Conservation (phyloP, 345 rosid species). For the Salix dunnii region DNA sequence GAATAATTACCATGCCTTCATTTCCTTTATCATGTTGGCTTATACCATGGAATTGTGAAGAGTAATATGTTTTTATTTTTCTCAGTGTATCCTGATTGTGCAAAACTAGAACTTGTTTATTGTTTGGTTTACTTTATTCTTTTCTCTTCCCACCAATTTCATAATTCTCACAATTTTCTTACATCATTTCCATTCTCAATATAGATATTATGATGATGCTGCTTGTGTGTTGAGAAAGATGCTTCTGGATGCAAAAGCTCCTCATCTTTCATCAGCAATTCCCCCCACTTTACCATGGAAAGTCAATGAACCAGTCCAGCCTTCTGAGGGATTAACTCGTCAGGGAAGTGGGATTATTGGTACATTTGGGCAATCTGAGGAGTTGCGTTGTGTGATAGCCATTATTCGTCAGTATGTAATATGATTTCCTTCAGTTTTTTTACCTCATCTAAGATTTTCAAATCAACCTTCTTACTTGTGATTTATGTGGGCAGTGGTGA, state of each 20-base stretch:
- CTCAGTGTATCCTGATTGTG: background rate
- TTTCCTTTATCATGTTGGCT: background rate
- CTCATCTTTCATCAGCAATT: constrained; percentile 84
- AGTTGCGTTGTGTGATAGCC: constrained; percentile 95
- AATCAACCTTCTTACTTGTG: constrained; percentile 2
- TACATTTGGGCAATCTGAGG: constrained; percentile 91
- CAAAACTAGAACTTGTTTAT: background rate
- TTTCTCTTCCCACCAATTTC: background rate
- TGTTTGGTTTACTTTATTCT: background rate
- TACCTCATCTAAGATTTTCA: background rate
- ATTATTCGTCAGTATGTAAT: constrained; percentile 89
- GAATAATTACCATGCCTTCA: background rate
- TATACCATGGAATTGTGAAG: background rate
- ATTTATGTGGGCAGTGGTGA: constrained; percentile 68
- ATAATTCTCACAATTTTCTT: background rate
- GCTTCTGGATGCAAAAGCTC: constrained; percentile 98
- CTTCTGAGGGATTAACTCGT: constrained; percentile 84
- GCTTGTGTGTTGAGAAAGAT: constrained; percentile 95
- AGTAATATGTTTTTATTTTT: background rate
- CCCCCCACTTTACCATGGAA: constrained; percentile 98
- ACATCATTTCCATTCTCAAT: constrained; percentile 13
- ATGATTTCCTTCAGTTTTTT: background rate
- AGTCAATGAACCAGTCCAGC: constrained; percentile 69
- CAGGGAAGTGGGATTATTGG: constrained; percentile 98
- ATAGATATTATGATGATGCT: constrained; percentile 95